A percentile compares a stretch with the other conserved stretches of the same genome.
These are phyloP conservation scores for Astrothelium subdiscretum DNA, from an alignment of 495 filamentous ascomycete species.

Conservation along the genomic window DNA sequence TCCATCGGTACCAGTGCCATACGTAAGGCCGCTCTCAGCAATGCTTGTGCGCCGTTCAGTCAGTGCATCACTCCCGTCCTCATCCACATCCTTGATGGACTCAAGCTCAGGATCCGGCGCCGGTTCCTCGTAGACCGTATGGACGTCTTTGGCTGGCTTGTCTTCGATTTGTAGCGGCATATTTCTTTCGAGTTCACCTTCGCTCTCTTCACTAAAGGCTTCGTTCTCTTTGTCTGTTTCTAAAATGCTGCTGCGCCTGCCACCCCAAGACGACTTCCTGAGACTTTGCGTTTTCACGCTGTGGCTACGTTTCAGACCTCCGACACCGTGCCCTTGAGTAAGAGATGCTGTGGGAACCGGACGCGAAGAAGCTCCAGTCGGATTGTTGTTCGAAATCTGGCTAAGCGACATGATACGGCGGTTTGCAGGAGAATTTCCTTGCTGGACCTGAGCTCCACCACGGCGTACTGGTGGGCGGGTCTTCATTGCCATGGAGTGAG, in stretches of 20 bases:
- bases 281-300: conserved; percentile 50
- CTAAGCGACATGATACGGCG: conserved; percentile 80
- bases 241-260: conserved; percentile 28
- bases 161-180: not conserved
- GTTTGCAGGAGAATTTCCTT: conserved; percentile 32
- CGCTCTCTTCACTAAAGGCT: conserved; percentile 31
- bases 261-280: conserved; percentile 68
- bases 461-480: conserved; percentile 28
- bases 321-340: conserved; percentile 28
- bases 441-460: conserved; percentile 21
- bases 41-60: conserved; percentile 35
- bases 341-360: conserved; percentile 14
- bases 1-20: conserved; percentile 20
- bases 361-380: conserved; percentile 37
- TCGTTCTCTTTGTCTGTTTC: conserved; percentile 53
- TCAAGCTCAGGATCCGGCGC: conserved; percentile 14
- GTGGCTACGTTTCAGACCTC: conserved; percentile 51
- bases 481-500: conserved; percentile 33
- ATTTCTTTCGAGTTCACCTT: conserved; percentile 17
- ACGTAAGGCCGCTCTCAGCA: conserved; percentile 11
- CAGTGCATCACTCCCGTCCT: conserved; percentile 36
- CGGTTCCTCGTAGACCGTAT: not conserved
- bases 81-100: conserved; percentile 30
- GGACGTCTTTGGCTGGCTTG: conserved; percentile 1
- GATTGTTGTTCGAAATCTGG: conserved; percentile 69